Base-by-base conservation (phyloP, 768 basidiomycete species). In the Mycena venus region DNA sequence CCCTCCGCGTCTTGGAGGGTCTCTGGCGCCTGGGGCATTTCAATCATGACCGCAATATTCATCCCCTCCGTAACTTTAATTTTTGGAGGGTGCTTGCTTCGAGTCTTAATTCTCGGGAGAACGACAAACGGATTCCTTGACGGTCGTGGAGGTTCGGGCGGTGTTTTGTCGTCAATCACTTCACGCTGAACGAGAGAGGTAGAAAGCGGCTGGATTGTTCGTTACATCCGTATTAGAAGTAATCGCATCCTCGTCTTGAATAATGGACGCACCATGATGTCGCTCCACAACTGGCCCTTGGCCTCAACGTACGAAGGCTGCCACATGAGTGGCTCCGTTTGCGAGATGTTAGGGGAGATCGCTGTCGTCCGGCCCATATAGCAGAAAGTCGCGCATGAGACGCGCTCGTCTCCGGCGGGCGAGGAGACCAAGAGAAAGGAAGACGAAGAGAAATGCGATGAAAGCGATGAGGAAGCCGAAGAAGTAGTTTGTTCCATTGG, bases 401-500 rank as follows among this genome's bases (percentile, higher is more conserved):
- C 72, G 72, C 56, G 68, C 34, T 21, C 75, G 68, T 11, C 75
- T 29, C 25, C 75, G 68, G 8, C 75, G 68, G 14, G 69, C 75
- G 44, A 74, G 34, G 11, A 69, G 27, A 5, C 75, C 75, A 12
- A 77, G 72, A 4, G 72, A 70, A 4, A 74, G 53, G 31, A 77
- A 70, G 9, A 77, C 55, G 34, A 70, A 68, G 15, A 73, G 55
- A 40, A 73, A 70, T 0, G 75, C 68, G n/a, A 67, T 69, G 21
- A 75, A 73, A 12, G 66, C 66, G 51, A 74, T 49, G 23, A 74
- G 64, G 25, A 74, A 74, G 29, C 73, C 73, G 21, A 70, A 74
- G 51, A 74, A 72, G 44, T 74, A 74, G 53, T 69, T 74, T 3
- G 72, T 68, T 17, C 67, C 62, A 1, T 59, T 62, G 15, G 61